Conservation (phyloP, 345 rosid species). For the Microcos paniculata region DNA sequence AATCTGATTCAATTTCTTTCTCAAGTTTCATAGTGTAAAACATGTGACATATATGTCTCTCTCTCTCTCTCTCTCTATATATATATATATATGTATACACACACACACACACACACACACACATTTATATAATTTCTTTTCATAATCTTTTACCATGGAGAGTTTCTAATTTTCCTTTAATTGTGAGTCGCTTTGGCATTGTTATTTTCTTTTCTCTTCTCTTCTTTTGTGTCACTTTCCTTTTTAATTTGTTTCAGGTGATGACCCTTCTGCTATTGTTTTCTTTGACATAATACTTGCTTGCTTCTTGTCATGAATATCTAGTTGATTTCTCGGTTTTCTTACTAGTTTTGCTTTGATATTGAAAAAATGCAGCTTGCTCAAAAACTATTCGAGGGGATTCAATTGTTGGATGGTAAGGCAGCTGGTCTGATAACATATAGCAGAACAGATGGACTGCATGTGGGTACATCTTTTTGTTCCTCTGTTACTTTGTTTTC, state of each 20-base stretch:
- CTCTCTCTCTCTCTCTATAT: too few species aligned
- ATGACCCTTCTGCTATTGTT: background rate
- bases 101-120: too few species aligned
- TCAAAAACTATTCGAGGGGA: conserved; percentile 93
- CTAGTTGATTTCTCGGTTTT: background rate
- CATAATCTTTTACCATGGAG: background rate
- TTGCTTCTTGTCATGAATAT: too few species aligned
- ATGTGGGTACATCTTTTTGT: conserved; percentile 67
- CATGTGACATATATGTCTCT: too few species aligned
- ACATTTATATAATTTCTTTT: too few species aligned
- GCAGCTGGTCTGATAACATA: conserved; percentile 91
- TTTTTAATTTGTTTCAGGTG: too few species aligned
- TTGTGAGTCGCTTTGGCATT: background rate
- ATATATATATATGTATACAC: too few species aligned
- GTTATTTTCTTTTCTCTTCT: background rate
- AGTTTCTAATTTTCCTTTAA: background rate
- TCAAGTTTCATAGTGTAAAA: background rate
- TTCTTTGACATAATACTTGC: background rate
- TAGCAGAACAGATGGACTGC: conserved; percentile 94
- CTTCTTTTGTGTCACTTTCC: background rate
- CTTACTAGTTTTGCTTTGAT: background rate
- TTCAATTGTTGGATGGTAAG: conserved; percentile 69
- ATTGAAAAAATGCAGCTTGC: conserved; percentile 71
- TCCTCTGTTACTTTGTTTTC: conserved; percentile 1
- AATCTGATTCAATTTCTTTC: background rate